A percentile compares a stretch with the other conserved stretches of the same genome.
Evolutionary conservation across 1,284 basidiomycete genomes (phyloP).

Genomic region (Malassezia caprae): DNA sequence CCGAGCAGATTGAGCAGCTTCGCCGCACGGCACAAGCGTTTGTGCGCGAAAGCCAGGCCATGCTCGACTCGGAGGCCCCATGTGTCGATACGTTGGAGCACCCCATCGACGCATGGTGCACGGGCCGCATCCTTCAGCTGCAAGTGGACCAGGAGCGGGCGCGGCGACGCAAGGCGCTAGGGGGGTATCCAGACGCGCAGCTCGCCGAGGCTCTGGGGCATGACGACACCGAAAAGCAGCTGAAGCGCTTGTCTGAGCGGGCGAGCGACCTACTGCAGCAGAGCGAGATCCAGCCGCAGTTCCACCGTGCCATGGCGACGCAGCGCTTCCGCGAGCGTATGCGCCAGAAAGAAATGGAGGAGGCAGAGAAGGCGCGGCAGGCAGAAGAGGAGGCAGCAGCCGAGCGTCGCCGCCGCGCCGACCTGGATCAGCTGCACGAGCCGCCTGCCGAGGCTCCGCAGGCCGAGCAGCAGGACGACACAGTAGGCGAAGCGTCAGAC

Average conservation of each 20-base stretch:
- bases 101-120: slow-evolving; percentile 30
- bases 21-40: slow-evolving; percentile 16
- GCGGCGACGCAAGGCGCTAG: slow-evolving; percentile 29
- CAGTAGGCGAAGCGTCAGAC: background rate
- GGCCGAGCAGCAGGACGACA: background rate
- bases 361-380: slow-evolving; percentile 33
- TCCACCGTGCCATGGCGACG: slow-evolving; percentile 27
- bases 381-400: slow-evolving; percentile 26
- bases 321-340: slow-evolving; percentile 29
- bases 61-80: slow-evolving; percentile 21
- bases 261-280: slow-evolving; percentile 33
- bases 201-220: slow-evolving; percentile 16
- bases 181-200: slow-evolving; percentile 9
- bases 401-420: background rate
- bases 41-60: slow-evolving; percentile 14
- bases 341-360: slow-evolving; percentile 22
- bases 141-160: slow-evolving; percentile 35
- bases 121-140: slow-evolving; percentile 27
- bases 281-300: slow-evolving; percentile 30
- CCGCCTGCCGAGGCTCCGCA: background rate
- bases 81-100: slow-evolving; percentile 32
- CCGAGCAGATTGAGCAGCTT: slow-evolving; percentile 17
- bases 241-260: slow-evolving; percentile 21
- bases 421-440: background rate
- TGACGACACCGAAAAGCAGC: slow-evolving; percentile 15